Evolutionary conservation across 129 eudicot genomes (phyloP).

Genomic region (Calendula officinalis): DNA sequence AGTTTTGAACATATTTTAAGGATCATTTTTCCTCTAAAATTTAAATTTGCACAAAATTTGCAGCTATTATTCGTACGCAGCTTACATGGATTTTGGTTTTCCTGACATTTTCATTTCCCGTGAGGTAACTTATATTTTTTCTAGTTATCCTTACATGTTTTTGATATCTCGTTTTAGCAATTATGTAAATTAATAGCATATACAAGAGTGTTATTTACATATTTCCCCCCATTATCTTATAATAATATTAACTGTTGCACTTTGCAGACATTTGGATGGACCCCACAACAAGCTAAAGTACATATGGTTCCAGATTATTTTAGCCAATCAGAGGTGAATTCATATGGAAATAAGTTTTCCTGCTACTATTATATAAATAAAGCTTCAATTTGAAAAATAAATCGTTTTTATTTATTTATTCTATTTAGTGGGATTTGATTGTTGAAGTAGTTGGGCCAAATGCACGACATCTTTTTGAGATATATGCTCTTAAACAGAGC

Average conservation of each 20-base stretch:
- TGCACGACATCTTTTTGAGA: conserved; percentile 84
- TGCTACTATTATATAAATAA: neutral
- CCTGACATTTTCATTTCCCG: conserved; percentile 92
- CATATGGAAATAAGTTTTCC: conserved; percentile 7
- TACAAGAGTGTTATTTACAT: neutral
- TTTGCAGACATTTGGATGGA: conserved; percentile 86
- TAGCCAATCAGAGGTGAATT: conserved; percentile 71
- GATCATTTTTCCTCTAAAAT: conserved; percentile 6
- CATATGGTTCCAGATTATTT: conserved; percentile 83
- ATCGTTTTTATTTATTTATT: conserved; percentile 15
- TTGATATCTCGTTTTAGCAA: neutral
- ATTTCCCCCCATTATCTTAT: neutral
- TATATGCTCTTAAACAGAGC: conserved; percentile 75
- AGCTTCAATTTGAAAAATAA: conserved; percentile 8
- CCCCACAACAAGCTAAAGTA: conserved; percentile 77
- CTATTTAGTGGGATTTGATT: conserved; percentile 74
- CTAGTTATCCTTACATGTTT: conserved; percentile 6
- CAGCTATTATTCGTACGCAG: conserved; percentile 86
- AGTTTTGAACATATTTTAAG: conserved; percentile 1
- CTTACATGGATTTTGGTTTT: conserved; percentile 86
- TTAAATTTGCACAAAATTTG: conserved; percentile 11
- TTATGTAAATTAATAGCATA: conserved; percentile 7
- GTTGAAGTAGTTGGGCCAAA: conserved; percentile 76
- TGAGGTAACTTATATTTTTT: conserved; percentile 43
- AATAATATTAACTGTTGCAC: conserved; percentile 1